phyloP scores from a whole-genome alignment of 306 rosid species.

The Begonia peltatifolia region DNA sequence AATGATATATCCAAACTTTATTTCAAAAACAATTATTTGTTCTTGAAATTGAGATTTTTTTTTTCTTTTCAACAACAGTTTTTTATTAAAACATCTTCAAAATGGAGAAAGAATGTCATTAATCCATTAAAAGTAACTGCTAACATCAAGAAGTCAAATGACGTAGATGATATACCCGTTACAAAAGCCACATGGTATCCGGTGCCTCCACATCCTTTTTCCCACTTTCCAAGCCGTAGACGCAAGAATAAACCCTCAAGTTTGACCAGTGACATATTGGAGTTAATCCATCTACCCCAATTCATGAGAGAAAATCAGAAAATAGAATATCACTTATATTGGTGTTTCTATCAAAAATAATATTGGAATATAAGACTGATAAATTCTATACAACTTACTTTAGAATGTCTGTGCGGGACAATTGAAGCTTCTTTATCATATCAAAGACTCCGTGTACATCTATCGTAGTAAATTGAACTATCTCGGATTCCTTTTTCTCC shows the following conservation, averaged over 20 bases:
- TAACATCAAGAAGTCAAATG: too few species aligned
- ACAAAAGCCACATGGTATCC: slow-evolving; percentile 79
- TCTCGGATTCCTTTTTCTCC: slow-evolving; percentile 30
- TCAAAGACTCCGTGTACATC: slow-evolving; percentile 27
- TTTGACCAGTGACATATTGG: slow-evolving; percentile 27
- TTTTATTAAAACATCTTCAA: too few species aligned
- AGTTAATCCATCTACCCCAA: slow-evolving; percentile 44
- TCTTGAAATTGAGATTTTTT: too few species aligned
- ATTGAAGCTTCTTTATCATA: slow-evolving; percentile 45
- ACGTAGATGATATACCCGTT: slow-evolving; percentile 33
- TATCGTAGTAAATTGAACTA: slow-evolving; percentile 6
- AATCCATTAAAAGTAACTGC: too few species aligned
- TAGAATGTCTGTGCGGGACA: slow-evolving; percentile 63
- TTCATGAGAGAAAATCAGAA: too few species aligned
- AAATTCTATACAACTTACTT: slow-evolving; percentile 40
- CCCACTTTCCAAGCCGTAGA: slow-evolving; percentile 83
- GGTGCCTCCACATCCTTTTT: slow-evolving; percentile 68
- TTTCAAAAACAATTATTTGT: too few species aligned
- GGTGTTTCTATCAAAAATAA: too few species aligned
- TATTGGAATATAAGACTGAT: neutral
- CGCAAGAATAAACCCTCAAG: slow-evolving; percentile 86
- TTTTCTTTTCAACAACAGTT: too few species aligned
- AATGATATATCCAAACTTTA: too few species aligned
- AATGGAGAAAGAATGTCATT: too few species aligned
- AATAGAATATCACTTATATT: too few species aligned